Percentiles rank a stretch among this genome's conserved stretches.
These are phyloP conservation scores for Aspergillus felis DNA, from an alignment of 2,329 filamentous ascomycete genomes.

Conservation along the genomic window DNA sequence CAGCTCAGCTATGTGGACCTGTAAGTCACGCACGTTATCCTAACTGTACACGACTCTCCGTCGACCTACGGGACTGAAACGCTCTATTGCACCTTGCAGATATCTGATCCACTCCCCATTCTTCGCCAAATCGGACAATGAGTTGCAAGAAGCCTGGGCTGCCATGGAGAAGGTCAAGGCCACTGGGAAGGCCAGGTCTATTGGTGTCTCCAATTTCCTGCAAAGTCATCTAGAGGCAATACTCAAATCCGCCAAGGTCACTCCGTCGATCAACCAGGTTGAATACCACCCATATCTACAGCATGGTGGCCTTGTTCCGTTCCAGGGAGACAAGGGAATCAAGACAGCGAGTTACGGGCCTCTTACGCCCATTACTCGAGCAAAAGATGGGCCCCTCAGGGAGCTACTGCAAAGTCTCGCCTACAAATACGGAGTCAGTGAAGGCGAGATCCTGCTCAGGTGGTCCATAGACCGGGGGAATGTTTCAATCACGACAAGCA, in stretches of 20 bases:
- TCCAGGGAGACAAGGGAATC: constrained; percentile 41
- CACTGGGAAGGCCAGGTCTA: constrained; percentile 56
- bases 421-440: constrained; percentile 59
- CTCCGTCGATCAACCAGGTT: constrained; percentile 37
- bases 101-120: constrained; percentile 62
- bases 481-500: constrained; percentile 57
- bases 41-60: background rate
- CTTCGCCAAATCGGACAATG: constrained; percentile 50
- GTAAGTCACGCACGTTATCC: constrained; percentile 33
- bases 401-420: constrained; percentile 48
- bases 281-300: constrained; percentile 46
- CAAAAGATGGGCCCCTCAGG: constrained; percentile 54
- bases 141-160: constrained; percentile 57
- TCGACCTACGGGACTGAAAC: background rate
- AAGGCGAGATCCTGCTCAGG: constrained; percentile 54
- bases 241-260: constrained; percentile 40
- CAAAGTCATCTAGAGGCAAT: constrained; percentile 53
- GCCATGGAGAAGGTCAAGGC: constrained; percentile 57
- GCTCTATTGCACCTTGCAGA: constrained; percentile 26
- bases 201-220: constrained; percentile 61
- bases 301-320: constrained; percentile 39
- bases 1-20: constrained; percentile 60
- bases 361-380: constrained; percentile 51
- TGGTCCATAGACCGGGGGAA: constrained; percentile 61
- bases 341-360: constrained; percentile 40